Evolutionary conservation across 345 rosid genomes (phyloP).

Genomic region (Brassica carinata): DNA sequence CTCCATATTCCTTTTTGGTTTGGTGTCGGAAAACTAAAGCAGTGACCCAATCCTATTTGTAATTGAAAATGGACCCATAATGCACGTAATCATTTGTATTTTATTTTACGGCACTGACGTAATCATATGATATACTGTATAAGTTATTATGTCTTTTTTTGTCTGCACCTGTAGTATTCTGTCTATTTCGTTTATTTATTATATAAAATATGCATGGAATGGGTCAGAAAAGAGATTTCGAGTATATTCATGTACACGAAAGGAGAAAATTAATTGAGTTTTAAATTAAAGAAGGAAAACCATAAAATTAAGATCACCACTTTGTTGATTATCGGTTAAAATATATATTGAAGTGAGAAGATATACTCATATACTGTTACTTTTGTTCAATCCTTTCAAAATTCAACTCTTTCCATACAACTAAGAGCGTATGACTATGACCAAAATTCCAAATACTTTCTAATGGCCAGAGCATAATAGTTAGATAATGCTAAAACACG

Average conservation of each 20-base stretch:
- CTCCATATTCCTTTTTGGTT: constrained; percentile 24
- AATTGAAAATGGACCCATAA: constrained; percentile 13
- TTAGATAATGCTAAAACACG: constrained; percentile 1
- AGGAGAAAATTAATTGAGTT: not conserved
- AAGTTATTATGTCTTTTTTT: not conserved
- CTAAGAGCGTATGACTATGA: constrained; percentile 25
- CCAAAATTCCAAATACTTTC: constrained; percentile 5
- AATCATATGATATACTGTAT: not conserved
- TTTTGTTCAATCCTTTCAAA: not conserved
- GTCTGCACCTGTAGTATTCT: not conserved
- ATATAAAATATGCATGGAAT: not conserved
- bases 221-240: not conserved
- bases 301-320: not conserved
- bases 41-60: constrained; percentile 28
- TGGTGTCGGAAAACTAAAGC: constrained; percentile 19
- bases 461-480: not conserved
- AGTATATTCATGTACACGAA: not conserved
- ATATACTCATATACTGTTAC: not conserved
- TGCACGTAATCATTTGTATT: constrained; percentile 25
- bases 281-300: not conserved
- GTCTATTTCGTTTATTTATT: constrained; percentile 1
- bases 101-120: constrained; percentile 5
- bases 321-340: not conserved
- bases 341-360: not conserved
- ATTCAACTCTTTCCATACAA: constrained; percentile 15